Conservation (phyloP, 805 yeast genomes). For the Kodamaea fukazawae region DNA sequence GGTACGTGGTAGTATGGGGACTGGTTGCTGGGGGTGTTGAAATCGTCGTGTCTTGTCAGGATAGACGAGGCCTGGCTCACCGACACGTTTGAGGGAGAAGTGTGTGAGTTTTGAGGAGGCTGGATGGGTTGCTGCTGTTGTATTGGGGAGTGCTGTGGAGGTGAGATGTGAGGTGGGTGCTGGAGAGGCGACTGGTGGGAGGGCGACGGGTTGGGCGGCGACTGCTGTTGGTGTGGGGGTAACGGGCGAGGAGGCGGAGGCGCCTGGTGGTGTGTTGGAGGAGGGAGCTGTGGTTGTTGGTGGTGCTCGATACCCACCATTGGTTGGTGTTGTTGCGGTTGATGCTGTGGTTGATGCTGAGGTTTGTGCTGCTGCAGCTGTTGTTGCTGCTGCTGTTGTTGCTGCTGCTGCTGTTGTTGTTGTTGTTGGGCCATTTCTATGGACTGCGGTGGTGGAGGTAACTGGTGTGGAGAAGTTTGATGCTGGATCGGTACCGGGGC, state of each 20-base stretch:
- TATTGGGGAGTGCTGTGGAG: too few species aligned
- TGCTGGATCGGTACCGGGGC: background rate
- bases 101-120: conserved; percentile 4
- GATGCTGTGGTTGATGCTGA: conserved; percentile 5
- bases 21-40: background rate
- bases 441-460: background rate
- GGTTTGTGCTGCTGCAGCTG: conserved; percentile 1
- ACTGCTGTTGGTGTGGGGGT: background rate
- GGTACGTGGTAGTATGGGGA: too few species aligned
- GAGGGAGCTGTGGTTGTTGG: conserved; percentile 1
- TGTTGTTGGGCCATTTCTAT: conserved; percentile 1
- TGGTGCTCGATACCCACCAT: conserved; percentile 3
- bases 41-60: background rate
- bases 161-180: background rate
- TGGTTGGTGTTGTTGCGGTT: conserved; percentile 10
- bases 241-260: conserved; percentile 1
- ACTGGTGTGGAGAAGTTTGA: background rate
- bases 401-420: background rate
- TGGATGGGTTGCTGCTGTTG: background rate
- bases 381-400: background rate
- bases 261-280: conserved; percentile 1
- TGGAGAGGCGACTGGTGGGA: background rate
- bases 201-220: conserved; percentile 2
- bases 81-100: conserved; percentile 1
- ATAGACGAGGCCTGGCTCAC: background rate